These are phyloP conservation scores for Leccinum incarnatum DNA, from an alignment of 768 basidiomycete species.

Conservation along the genomic window DNA sequence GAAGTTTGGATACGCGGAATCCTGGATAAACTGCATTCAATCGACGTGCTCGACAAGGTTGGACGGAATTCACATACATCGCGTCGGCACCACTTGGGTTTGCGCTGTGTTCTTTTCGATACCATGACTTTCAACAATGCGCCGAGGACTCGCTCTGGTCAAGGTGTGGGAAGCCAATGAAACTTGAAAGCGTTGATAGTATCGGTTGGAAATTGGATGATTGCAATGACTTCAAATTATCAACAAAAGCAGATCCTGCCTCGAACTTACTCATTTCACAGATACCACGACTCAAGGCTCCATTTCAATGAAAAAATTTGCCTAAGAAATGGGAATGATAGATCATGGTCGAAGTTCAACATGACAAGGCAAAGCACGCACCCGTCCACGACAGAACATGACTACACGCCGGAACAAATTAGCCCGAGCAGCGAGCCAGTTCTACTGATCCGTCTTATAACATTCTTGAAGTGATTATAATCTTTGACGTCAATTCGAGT, in stretches of 20 bases:
- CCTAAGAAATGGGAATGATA: slow-evolving; percentile 44
- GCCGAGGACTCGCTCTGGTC: slow-evolving; percentile 95
- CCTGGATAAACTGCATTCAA: slow-evolving; percentile 42
- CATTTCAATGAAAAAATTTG: slow-evolving; percentile 97
- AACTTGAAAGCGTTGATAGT: slow-evolving; percentile 98
- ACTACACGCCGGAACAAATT: slow-evolving; percentile 9
- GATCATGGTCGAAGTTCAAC: background rate
- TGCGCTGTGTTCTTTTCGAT: slow-evolving; percentile 96
- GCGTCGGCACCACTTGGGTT: slow-evolving; percentile 95
- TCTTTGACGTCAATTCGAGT: too few relatives aligned
- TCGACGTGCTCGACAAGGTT: background rate
- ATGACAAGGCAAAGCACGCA: slow-evolving; percentile 33
- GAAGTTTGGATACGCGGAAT: slow-evolving; percentile 97
- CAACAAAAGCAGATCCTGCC: background rate
- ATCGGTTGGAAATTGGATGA: slow-evolving; percentile 98
- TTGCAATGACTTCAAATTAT: slow-evolving; percentile 91
- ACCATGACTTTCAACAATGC: slow-evolving; percentile 97
- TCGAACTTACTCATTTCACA: slow-evolving; percentile 89
- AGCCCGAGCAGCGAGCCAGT: slow-evolving; percentile 2
- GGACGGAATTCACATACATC: slow-evolving; percentile 45
- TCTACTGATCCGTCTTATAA: slow-evolving; percentile 57
- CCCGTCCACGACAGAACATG: slow-evolving; percentile 99
- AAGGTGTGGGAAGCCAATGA: slow-evolving; percentile 92
- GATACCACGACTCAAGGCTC: slow-evolving; percentile 94
- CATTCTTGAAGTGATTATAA: slow-evolving; percentile 90